Base-by-base conservation (phyloP, 768 basidiomycete species). In the Leccinum incarnatum region DNA sequence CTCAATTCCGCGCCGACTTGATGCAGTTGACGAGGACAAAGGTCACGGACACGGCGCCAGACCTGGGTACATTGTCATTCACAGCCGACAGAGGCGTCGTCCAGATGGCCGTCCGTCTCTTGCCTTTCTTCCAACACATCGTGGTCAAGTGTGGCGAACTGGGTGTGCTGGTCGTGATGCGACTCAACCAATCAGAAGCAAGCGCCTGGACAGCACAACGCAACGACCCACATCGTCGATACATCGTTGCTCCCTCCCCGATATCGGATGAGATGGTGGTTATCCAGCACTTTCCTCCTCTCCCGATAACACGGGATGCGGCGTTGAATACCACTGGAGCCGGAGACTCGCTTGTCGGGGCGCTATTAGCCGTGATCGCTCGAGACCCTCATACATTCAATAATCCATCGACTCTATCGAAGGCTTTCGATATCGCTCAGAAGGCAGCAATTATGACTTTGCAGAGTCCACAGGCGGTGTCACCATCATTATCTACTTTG, bases 291-390 rank as follows among this genome's bases (percentile, higher is more conserved):
- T 93, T 89, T 70, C 83, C 91, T 11, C 79, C 91, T 8, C 64
- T 81, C 17, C 68, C 72, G 1, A 61, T 76, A 15, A 73, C 82
- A 10, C 66, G 59, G 4, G 68, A 70, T 15, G 65, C 70, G 25
- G 65, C 77, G 10, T 74, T 87, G 21, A 95, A 88, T 63, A 91
- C 93, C 9, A 98, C 95, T 0, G 96, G 96, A 1, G 95, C 92
- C 1, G 95, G 95, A 0, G 95, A 98, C 74, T 88, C 91, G 3
- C 82, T 97, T 25, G 94, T 91, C 1, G 95, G 95, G 6, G 84
- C 88, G 1, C 67, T 97, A 30, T 72, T 95, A n/a, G 88, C 93
- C 5, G 76, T 77, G 9, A 72, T 94, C n/a, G 74, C 77, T 12
- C 71, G 77, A 6, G 65, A 73, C 27, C 80, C 78, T 10, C 64